A percentile compares a stretch with the other conserved stretches of the same genome.
These are phyloP conservation scores for Tolypocladium ophioglossoides DNA, from an alignment of 2,329 filamentous ascomycete species.

Conservation along the genomic window DNA sequence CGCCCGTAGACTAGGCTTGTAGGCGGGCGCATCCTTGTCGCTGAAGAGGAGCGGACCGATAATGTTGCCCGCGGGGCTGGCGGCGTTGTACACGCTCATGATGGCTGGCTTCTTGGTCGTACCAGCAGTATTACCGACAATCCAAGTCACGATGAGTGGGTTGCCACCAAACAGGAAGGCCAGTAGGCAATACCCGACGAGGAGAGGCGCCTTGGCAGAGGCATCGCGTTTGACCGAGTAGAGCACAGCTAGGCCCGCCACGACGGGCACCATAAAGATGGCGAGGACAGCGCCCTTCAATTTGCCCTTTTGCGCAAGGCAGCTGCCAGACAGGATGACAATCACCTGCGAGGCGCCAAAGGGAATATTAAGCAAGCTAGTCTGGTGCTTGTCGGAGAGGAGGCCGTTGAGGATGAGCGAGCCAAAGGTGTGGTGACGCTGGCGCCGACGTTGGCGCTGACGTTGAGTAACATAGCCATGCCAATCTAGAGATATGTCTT, in stretches of 20 bases:
- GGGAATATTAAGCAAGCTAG: constrained; percentile 56
- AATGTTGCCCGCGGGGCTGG: constrained; percentile 52
- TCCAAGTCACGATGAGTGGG: constrained; percentile 57
- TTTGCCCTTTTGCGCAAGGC: constrained; percentile 42
- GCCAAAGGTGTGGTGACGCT: constrained; percentile 52
- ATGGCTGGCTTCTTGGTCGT: constrained; percentile 56
- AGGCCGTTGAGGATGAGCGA: constrained; percentile 52
- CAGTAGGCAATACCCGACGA: constrained; percentile 54
- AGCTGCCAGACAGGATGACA: constrained; percentile 49
- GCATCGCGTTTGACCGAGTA: constrained; percentile 45
- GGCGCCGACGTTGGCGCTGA: no score
- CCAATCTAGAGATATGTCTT: constrained; percentile 49
- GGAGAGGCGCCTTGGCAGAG: constrained; percentile 31
- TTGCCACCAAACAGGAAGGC: constrained; percentile 57
- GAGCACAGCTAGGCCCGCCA: constrained; percentile 44
- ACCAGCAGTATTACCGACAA: constrained; percentile 57
- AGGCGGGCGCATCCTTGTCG: constrained; percentile 44
- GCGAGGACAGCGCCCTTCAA: constrained; percentile 48
- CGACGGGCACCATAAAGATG: constrained; percentile 44
- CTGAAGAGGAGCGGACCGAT: constrained; percentile 55
- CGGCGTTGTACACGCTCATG: constrained; percentile 54
- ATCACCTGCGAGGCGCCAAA: constrained; percentile 52
- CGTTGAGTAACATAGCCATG: constrained; percentile 51
- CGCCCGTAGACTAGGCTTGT: constrained; percentile 44
- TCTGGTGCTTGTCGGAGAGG: constrained; percentile 45